These are phyloP conservation scores for Neoarthrinium moseri DNA, from an alignment of 2,329 filamentous ascomycete species.

Conservation along the genomic window DNA sequence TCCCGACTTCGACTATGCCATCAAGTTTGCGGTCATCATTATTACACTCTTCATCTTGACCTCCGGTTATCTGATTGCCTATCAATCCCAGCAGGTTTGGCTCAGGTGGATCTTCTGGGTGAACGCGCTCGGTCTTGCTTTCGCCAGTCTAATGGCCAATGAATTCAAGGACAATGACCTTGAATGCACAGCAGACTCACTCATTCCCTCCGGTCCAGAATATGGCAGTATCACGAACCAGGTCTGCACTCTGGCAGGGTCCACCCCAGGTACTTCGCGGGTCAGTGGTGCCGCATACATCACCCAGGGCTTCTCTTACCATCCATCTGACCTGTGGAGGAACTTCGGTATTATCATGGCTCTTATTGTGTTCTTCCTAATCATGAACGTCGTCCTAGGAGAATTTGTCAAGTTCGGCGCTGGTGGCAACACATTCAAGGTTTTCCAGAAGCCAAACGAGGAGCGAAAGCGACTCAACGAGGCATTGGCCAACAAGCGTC, in stretches of 20 bases:
- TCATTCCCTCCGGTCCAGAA: constrained; percentile 69
- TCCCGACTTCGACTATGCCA: constrained; percentile 81
- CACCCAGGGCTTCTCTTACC: constrained; percentile 65
- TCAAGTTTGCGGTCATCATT: constrained; percentile 76
- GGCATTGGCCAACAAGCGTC: constrained; percentile 57
- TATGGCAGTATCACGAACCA: constrained; percentile 74
- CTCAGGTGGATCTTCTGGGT: constrained; percentile 79
- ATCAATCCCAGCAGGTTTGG: constrained; percentile 72
- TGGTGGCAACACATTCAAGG: constrained; percentile 77
- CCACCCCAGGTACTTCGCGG: constrained; percentile 58
- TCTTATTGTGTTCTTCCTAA: constrained; percentile 73
- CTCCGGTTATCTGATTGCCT: constrained; percentile 81
- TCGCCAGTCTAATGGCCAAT: constrained; percentile 81
- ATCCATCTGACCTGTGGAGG: constrained; percentile 69
- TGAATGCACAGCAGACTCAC: constrained; percentile 63
- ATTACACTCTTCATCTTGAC: constrained; percentile 83
- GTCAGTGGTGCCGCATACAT: constrained; percentile 72
- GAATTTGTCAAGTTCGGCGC: constrained; percentile 77
- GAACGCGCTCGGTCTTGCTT: constrained; percentile 72
- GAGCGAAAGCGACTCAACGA: constrained; percentile 67
- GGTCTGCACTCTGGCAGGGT: constrained; percentile 78
- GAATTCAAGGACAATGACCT: constrained; percentile 73
- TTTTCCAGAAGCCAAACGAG: constrained; percentile 69
- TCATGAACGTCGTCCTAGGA: constrained; percentile 73
- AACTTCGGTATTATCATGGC: constrained; percentile 80